Percentiles rank a stretch among this genome's conserved stretches.
Conservation (phyloP, 2,329 filamentous ascomycete genomes). For the Clarireedia homoeocarpa region DNA sequence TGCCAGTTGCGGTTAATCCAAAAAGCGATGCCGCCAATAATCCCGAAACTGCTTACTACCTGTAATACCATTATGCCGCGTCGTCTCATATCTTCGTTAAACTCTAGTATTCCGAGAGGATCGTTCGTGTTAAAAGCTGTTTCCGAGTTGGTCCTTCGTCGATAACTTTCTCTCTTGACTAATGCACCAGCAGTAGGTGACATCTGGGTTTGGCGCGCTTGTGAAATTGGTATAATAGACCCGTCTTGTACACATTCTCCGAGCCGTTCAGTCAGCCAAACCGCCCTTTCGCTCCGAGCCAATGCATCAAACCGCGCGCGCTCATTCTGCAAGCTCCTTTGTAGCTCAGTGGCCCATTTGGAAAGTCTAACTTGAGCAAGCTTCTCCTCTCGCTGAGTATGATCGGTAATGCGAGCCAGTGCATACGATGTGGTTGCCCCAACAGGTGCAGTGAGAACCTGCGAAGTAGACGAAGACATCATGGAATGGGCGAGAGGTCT, state of each 20-base stretch:
- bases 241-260: slow-evolving; percentile 62
- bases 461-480: slow-evolving; percentile 14
- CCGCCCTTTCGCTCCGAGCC: slow-evolving; percentile 52
- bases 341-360: slow-evolving; percentile 76
- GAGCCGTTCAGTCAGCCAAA: slow-evolving; percentile 61
- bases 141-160: slow-evolving; percentile 7
- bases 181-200: slow-evolving; percentile 10
- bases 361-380: slow-evolving; percentile 64
- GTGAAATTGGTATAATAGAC: slow-evolving; percentile 45
- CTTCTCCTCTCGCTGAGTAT: slow-evolving; percentile 51
- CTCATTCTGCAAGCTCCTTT: slow-evolving; percentile 67
- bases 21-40: slow-evolving; percentile 64
- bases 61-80: slow-evolving; percentile 63
- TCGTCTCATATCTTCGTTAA: slow-evolving; percentile 57
- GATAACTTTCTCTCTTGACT: slow-evolving; percentile 18
- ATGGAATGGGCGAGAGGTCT: slow-evolving; percentile 27
- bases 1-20: slow-evolving; percentile 38
- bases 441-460: slow-evolving; percentile 23
- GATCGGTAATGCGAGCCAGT: slow-evolving; percentile 51
- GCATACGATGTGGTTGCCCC: slow-evolving; percentile 42
- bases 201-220: slow-evolving; percentile 15
- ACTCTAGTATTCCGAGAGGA: slow-evolving; percentile 68
- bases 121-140: slow-evolving; percentile 44
- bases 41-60: slow-evolving; percentile 63
- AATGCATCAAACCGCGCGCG: slow-evolving; percentile 59